Conservation (phyloP, 2,329 filamentous ascomycete genomes). For the Dothistroma pini region DNA sequence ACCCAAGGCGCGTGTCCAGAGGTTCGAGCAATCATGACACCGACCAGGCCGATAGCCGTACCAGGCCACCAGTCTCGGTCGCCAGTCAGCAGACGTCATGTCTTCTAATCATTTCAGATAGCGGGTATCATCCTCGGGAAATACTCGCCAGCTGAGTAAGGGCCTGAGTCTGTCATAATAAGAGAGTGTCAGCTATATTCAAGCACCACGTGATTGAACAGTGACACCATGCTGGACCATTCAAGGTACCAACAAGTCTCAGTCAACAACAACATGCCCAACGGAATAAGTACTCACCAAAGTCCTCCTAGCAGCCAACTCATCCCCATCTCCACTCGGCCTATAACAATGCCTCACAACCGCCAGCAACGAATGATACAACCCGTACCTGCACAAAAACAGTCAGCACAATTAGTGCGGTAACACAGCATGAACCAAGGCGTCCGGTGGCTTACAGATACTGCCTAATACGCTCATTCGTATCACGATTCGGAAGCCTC, state of each 20-base stretch:
- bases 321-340: conserved; percentile 38
- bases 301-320: conserved; percentile 42
- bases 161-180: conserved; percentile 11
- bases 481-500: conserved; percentile 33
- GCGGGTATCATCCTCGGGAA: background rate
- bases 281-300: conserved; percentile 19
- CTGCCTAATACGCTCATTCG: conserved; percentile 36
- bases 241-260: background rate
- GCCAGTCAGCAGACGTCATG: background rate
- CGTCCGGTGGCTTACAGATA: conserved; percentile 38
- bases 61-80: background rate
- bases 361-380: conserved; percentile 42
- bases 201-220: background rate
- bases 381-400: conserved; percentile 39
- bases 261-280: background rate
- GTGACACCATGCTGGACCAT: background rate
- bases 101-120: background rate
- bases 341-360: conserved; percentile 46
- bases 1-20: background rate
- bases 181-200: background rate
- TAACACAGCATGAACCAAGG: background rate
- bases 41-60: background rate
- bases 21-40: background rate
- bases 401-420: background rate
- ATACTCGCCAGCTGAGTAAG: conserved; percentile 17